Base-by-base conservation (phyloP, 2,329 filamentous ascomycete genomes). In the Penicillium capsulatum region DNA sequence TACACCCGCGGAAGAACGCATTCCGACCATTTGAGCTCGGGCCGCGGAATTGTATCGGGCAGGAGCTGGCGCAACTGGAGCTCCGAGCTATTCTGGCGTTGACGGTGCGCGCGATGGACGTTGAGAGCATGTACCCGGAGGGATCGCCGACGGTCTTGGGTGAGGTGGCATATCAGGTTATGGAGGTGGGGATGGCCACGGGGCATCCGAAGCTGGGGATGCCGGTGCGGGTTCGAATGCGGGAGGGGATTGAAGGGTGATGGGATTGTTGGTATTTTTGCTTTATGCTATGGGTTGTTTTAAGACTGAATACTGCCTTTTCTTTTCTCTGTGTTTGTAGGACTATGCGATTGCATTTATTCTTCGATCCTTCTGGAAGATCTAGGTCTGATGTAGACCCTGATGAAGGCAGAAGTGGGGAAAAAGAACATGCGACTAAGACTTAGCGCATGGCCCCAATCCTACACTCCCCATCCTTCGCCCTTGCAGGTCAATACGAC, bases 1-100 rank as follows among this genome's bases (percentile, higher is more conserved):
- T 50, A 13, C 17, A 37, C 22, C 15, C 17, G 34, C 42, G 48
- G n/a, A 63, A 64, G 14, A 63, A 64, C 32, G 73, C 71, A 2
- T 75, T 65, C 65, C 59, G 72, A 11, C 64, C 71, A 0, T 76
- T 76, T 51, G 70, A 72, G 42, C 66, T 68, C 29, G 72, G 73
- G 0, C 63, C 65, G 1, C 57, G 73, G 7, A 70, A 67, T 17
- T 76, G 74, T 44, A 64, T 76, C 15, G 74, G 74, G 3, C 69
- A 74, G 43, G 65, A 70, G 32, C 55, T 76, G 13, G 72, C 72
- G 0, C 66, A 71, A 48, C 60, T 74, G 16, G 71, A 74, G 50
- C 36, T 44, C 1, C 39, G 40, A 15, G 44, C 51, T 3, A 49
- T 49, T 28, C 32, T 55, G 4, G 50, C 45, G 7, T 47, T 40